Base-by-base conservation (phyloP, 176 grass and related monocot genomes). In the Oryza glumipatula region DNA sequence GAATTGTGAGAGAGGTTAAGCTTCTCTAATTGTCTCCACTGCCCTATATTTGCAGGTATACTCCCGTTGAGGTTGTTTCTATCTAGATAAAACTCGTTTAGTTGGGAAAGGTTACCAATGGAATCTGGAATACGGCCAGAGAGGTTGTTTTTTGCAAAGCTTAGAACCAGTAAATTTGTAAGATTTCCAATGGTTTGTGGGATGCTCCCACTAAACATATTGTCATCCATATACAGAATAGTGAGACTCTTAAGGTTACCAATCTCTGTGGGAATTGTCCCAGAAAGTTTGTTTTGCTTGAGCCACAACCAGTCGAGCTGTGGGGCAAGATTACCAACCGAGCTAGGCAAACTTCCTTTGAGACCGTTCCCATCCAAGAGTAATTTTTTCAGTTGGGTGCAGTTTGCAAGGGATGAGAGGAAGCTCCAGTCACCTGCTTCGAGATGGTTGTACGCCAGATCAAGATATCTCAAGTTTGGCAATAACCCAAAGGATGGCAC, bases 351-450 rank as follows among this genome's bases (percentile, higher is more conserved):
- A 14, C 13, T 92, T 65, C 90, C 90, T 83, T 11, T 73, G 41
- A 92, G 46, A 19, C 26, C 5, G 67, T 92, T 92, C 9, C 66
- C 73, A n/a, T 92, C 76, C 64, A 89, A 51, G 72, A 2, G 5
- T 15, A 89, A 17, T 11, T 0, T 47, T 78, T 49, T 65, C 15
- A 92, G 46, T 15, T 26, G 2, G 11, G 80, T 72, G 60, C 90
- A 92, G 70, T 86, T 92, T 13, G 68, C 58, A 45, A 92, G 77
- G 23, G 86, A 82, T 17, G 80, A 73, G 38, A 92, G 68, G 33
- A 88, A 64, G 54, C 61, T 86, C 84, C 86, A 82, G 22, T 86
- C 65, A 65, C 63, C 71, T 11, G 73, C 86, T 83, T 86, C 52
- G 19, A 92, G 83, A 21, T 83, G 67, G 67, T 92, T 92, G 78